Evolutionary conservation across 2,329 filamentous ascomycete species (phyloP).

Genomic region (Ploettnerulaceae sp.): DNA sequence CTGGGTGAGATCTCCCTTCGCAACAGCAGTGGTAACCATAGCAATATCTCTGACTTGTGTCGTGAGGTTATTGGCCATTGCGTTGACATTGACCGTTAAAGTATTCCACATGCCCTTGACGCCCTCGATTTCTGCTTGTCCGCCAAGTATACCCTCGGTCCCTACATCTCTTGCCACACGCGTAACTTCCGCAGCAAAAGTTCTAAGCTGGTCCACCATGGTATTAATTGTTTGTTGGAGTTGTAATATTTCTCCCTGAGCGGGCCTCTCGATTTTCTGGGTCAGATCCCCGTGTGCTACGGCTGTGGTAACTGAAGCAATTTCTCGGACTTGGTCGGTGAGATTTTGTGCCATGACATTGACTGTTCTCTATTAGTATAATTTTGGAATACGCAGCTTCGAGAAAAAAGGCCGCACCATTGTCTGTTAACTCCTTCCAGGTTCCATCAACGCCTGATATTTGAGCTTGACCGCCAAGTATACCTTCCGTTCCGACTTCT

Average conservation of each 20-base stretch:
- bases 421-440: constrained; percentile 94
- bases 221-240: constrained; percentile 84
- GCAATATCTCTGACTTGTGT: constrained; percentile 95
- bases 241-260: constrained; percentile 76
- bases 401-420: constrained; percentile 48
- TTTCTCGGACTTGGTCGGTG: constrained; percentile 80
- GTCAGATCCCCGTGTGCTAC: constrained; percentile 79
- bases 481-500: constrained; percentile 93
- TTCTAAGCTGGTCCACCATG: constrained; percentile 81
- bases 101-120: constrained; percentile 89
- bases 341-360: constrained; percentile 82
- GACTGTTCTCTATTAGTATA: constrained; percentile 42
- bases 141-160: constrained; percentile 76
- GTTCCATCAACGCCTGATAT: constrained; percentile 93
- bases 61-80: constrained; percentile 82
- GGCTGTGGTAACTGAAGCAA: constrained; percentile 77
- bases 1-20: constrained; percentile 86
- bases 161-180: constrained; percentile 79
- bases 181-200: constrained; percentile 79
- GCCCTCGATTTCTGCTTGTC: constrained; percentile 76
- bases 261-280: constrained; percentile 77
- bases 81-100: constrained; percentile 79
- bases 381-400: background rate
- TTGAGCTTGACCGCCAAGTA: constrained; percentile 87
- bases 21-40: constrained; percentile 67